phyloP scores from a whole-genome alignment of 441 rosid species.

The Flueggea neowawraea region DNA sequence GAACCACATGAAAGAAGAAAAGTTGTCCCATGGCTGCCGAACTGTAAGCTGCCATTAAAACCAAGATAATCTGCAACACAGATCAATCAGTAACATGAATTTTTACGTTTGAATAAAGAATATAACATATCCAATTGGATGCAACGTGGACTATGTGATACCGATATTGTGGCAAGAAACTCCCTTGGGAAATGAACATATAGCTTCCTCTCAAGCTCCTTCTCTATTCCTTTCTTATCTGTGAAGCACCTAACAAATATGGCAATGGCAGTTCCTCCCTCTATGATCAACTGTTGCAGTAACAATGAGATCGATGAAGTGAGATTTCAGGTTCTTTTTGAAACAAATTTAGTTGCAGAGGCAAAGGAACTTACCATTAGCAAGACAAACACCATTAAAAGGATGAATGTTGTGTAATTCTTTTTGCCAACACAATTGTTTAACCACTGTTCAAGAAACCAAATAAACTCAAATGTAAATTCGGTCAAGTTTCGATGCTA shows the following conservation, averaged over 20 bases:
- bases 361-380: constrained; percentile 58
- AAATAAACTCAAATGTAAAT: constrained; percentile 1
- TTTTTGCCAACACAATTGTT: constrained; percentile 95
- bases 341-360: background rate
- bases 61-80: constrained; percentile 60
- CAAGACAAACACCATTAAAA: constrained; percentile 76
- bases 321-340: background rate
- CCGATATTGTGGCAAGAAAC: constrained; percentile 80
- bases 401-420: constrained; percentile 85
- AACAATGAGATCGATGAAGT: background rate
- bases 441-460: constrained; percentile 67
- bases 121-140: background rate
- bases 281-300: constrained; percentile 61
- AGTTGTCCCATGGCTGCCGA: constrained; percentile 98
- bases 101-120: constrained; percentile 1
- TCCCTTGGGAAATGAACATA: constrained; percentile 63
- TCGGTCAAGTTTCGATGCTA: background rate
- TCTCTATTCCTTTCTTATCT: constrained; percentile 77
- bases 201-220: constrained; percentile 57
- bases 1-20: constrained; percentile 91
- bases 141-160: constrained; percentile 21
- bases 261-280: constrained; percentile 92
- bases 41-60: constrained; percentile 75
- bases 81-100: constrained; percentile 9
- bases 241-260: constrained; percentile 86